Percentiles rank a stretch among this genome's conserved stretches.
Evolutionary conservation across 805 yeast genomes (phyloP).

Genomic region (Pichia insulana): DNA sequence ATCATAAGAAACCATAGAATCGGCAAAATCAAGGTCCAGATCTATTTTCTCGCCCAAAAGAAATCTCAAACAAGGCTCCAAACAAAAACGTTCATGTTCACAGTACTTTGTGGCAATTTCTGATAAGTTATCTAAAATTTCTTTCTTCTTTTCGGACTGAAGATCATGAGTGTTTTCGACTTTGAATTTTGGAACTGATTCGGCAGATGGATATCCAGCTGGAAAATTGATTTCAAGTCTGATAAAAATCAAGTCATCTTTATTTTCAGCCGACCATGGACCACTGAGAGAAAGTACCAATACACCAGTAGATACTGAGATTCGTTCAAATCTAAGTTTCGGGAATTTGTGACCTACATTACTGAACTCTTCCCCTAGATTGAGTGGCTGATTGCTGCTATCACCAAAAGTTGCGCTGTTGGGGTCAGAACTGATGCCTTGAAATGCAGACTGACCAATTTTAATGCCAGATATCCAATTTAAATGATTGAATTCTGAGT

Average conservation of each 20-base stretch:
- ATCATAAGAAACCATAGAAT: constrained; percentile 5
- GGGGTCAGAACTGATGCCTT: constrained; percentile 26
- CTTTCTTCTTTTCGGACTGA: constrained; percentile 37
- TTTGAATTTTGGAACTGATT: constrained; percentile 40
- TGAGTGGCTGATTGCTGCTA: constrained; percentile 35
- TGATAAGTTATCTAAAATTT: constrained; percentile 42
- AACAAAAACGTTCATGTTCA: constrained; percentile 51
- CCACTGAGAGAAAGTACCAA: constrained; percentile 74
- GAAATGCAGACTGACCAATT: constrained; percentile 47
- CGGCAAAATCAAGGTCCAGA: constrained; percentile 29
- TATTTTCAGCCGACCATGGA: constrained; percentile 49
- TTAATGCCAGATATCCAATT: constrained; percentile 93
- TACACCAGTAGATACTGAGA: constrained; percentile 80
- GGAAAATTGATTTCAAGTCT: constrained; percentile 70
- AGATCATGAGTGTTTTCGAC: constrained; percentile 79
- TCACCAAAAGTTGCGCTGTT: constrained; percentile 31
- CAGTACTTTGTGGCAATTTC: constrained; percentile 52
- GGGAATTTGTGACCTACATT: constrained; percentile 84
- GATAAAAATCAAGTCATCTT: constrained; percentile 48
- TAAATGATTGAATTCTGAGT: constrained; percentile 50
- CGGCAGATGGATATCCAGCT: constrained; percentile 54
- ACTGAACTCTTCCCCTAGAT: constrained; percentile 87
- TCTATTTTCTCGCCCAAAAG: constrained; percentile 74
- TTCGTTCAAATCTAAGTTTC: constrained; percentile 74
- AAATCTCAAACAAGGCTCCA: constrained; percentile 71